Base-by-base conservation (phyloP, 2,329 filamentous ascomycete species). In the Fusarium oxysporum region DNA sequence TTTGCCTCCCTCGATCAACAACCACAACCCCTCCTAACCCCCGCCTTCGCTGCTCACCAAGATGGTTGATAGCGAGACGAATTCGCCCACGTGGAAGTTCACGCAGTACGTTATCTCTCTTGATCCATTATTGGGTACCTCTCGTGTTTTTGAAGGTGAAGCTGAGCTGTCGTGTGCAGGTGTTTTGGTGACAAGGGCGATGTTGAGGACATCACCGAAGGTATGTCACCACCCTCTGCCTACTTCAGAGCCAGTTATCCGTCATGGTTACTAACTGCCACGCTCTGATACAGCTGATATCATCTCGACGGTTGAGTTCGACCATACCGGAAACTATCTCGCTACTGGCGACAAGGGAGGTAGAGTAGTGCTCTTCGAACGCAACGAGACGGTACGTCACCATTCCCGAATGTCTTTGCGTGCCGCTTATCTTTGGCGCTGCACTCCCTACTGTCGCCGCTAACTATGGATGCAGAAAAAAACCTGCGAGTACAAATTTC, bases 401-500 rank as follows among this genome's bases (percentile, higher is more conserved):
- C 53, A 58, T 59, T 38, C 50, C 38, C 30, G 25, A 44, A 61
- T 28, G 35, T 43, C 45, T 47, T 61, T 51, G 50, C 50, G 45
- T 59, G 37, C 37, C 32, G 25, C 30, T 53, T 25, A 45, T 30
- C 35, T 32, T 41, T 43, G 47, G 43, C 30, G 44, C 32, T 44
- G 55, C 63, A 53, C 48, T 62, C 44, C 12, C 37, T 41, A 47
- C 54, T n/a, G 33, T 35, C 40, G 48, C 59, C 25, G 61, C 72
- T 78, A 58, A 78, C 55, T 41, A 40, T 32, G 32, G 45, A 70
- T 35, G 56, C 80, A 98, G 95, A 98, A 99, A 91, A 99, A 98
- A 91, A 98, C 96, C 56, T 99, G 96, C 90, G 96, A 99, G 85
- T 99, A 99, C 89, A 99, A 98, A 84, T 99, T 99, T 83, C 96